Evolutionary conservation across 2,329 filamentous ascomycete species (phyloP).

Genomic region (Penicillium sp.): DNA sequence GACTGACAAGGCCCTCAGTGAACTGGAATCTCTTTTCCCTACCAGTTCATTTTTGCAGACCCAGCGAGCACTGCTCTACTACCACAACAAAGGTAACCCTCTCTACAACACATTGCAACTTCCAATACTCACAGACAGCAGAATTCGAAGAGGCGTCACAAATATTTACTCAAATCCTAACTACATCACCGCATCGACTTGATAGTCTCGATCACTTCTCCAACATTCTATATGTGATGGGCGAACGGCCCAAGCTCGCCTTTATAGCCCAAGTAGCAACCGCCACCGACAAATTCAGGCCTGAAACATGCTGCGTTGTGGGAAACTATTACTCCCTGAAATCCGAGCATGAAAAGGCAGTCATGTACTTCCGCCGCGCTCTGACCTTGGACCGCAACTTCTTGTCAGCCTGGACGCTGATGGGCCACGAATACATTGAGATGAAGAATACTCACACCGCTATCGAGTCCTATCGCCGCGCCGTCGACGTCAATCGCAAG

Average conservation of each 20-base stretch:
- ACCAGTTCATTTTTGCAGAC: constrained; percentile 84
- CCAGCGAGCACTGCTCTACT: constrained; percentile 78
- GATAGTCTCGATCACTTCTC: constrained; percentile 94
- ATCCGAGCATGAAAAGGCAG: constrained; percentile 93
- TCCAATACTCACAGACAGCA: constrained; percentile 15
- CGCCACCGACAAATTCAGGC: constrained; percentile 88
- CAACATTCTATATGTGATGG: constrained; percentile 94
- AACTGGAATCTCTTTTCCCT: constrained; percentile 80
- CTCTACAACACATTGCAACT: not conserved
- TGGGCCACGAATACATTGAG: constrained; percentile 98
- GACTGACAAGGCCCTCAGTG: constrained; percentile 67
- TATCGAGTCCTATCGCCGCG: constrained; percentile 91
- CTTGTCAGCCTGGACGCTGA: constrained; percentile 92
- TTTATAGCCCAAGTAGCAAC: constrained; percentile 89
- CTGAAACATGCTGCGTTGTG: constrained; percentile 93
- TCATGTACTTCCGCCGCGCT: constrained; percentile 94
- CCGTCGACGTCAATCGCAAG: constrained; percentile 90
- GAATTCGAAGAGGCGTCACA: constrained; percentile 61
- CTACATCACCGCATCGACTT: constrained; percentile 63
- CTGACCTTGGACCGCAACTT: constrained; percentile 85
- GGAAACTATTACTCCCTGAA: constrained; percentile 96
- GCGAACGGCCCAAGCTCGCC: constrained; percentile 77
- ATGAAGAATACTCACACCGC: constrained; percentile 98
- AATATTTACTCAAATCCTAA: constrained; percentile 63
- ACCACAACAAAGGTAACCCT: constrained; percentile 66